Conservation (phyloP, 495 filamentous ascomycete genomes). For the Lasiosphaeria hispida region DNA sequence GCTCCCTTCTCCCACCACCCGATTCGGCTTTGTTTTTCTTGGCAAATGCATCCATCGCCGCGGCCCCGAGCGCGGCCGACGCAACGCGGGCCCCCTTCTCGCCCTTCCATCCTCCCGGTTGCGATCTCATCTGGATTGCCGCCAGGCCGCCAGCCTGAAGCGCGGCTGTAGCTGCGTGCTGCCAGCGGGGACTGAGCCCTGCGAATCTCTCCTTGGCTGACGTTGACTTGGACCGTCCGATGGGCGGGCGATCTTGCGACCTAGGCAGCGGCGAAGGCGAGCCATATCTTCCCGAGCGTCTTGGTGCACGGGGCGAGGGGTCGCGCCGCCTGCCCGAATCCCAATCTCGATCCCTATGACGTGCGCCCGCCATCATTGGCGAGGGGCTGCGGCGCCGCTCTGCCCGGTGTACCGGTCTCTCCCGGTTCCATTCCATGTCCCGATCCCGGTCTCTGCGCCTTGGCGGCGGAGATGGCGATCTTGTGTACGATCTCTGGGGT, state of each 20-base stretch:
- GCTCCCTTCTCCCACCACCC: constrained; percentile 2
- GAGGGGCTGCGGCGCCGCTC: not conserved
- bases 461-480: not conserved
- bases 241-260: constrained; percentile 8
- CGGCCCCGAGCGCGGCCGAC: constrained; percentile 43
- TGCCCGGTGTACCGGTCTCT: not conserved
- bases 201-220: constrained; percentile 8
- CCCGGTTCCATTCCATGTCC: not conserved
- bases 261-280: not conserved
- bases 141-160: constrained; percentile 41
- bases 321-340: not conserved
- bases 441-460: not conserved
- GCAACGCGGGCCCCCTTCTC: constrained; percentile 40
- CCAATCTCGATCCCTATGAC: not conserved
- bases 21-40: constrained; percentile 3
- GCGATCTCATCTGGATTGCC: constrained; percentile 35
- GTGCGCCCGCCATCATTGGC: not conserved
- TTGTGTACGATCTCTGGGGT: not conserved
- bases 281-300: not conserved
- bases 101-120: constrained; percentile 41
- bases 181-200: constrained; percentile 21
- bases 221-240: constrained; percentile 22
- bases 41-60: constrained; percentile 34
- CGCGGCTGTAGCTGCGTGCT: constrained; percentile 39
- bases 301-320: not conserved